Evolutionary conservation across 1,284 basidiomycete species (phyloP).

Genomic region (Ustilago trichophora): DNA sequence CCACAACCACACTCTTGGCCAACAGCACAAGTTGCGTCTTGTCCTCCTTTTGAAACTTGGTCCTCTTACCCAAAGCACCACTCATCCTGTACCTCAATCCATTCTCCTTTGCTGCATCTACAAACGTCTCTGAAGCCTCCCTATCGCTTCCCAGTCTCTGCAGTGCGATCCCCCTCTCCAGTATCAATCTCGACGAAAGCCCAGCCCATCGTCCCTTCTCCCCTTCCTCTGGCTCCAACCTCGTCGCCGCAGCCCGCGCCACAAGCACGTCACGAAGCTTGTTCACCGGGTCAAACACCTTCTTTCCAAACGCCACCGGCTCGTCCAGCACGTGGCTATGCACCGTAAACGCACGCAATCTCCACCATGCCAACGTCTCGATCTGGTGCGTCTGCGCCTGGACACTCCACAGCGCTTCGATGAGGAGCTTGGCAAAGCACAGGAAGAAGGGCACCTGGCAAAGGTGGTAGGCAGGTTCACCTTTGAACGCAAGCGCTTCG

Average conservation of each 20-base stretch:
- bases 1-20: conserved; percentile 74
- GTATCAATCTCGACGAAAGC: conserved; percentile 75
- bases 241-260: conserved; percentile 58
- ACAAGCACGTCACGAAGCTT: conserved; percentile 68
- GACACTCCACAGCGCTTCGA: conserved; percentile 73
- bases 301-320: conserved; percentile 74
- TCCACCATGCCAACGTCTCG: conserved; percentile 73
- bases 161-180: conserved; percentile 83
- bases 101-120: conserved; percentile 79
- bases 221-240: not conserved
- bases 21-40: conserved; percentile 91
- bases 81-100: conserved; percentile 89
- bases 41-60: conserved; percentile 89
- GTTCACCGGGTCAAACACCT: conserved; percentile 71
- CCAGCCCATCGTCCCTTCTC: conserved; percentile 69
- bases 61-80: conserved; percentile 90
- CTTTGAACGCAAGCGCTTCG: conserved; percentile 80
- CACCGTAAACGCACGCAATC: conserved; percentile 76
- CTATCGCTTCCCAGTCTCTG: conserved; percentile 80
- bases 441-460: conserved; percentile 77
- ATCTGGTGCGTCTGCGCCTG: no score
- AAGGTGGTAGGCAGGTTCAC: conserved; percentile 97
- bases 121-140: conserved; percentile 80
- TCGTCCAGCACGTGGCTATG: conserved; percentile 89
- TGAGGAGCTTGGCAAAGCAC: conserved; percentile 77